Base-by-base conservation (phyloP, 208 protist genomes). In the Trypanosoma grayi region DNA sequence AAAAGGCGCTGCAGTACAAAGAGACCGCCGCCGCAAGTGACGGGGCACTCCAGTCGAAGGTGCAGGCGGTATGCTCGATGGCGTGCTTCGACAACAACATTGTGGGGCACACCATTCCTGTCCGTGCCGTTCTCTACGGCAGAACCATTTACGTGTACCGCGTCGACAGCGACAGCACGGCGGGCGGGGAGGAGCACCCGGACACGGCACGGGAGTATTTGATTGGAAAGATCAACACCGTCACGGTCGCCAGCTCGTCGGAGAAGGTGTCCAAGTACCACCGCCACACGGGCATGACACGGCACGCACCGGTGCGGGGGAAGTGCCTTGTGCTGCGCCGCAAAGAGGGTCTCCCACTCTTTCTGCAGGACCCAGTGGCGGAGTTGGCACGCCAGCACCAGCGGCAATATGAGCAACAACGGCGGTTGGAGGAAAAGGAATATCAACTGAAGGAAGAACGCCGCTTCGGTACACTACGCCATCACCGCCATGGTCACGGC, bases 201-300 rank as follows among this genome's bases (percentile, higher is more conserved):
- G 56, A 72, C 44, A 78, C 87, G 1, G 53, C 61, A 41, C 24
- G 31, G 22, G 82, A 94, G 59, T 70, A 81, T 22, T 56, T 92
- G 43, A 75, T 94, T 16, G 81, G 80, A 13, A 85, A 82, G 59
- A 87, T 94, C 43, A 88, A 85, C 56, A 60, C 66, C 20, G 43
- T 61, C 44, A 85, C 82, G 43, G 75, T 91, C 25, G 46, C 52
- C 0, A 76, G 69, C 43, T 53, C 52, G 8, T 48, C 45, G 7
- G 50, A 76, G 64, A 85, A 81, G 37, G 71, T 94, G 33, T 88
- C 79, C 2, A 83, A 85, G 51, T 94, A 85, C 59, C 87, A 94
- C 58, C 81, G 87, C 4, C 87, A 94, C 52, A 43, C 62, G 27
- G 81, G 90, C 61, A 73, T 53, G 6, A 64, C 47, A 20, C 84